phyloP scores from a whole-genome alignment of 139 green algal species.

The Pleodorina starrii region DNA sequence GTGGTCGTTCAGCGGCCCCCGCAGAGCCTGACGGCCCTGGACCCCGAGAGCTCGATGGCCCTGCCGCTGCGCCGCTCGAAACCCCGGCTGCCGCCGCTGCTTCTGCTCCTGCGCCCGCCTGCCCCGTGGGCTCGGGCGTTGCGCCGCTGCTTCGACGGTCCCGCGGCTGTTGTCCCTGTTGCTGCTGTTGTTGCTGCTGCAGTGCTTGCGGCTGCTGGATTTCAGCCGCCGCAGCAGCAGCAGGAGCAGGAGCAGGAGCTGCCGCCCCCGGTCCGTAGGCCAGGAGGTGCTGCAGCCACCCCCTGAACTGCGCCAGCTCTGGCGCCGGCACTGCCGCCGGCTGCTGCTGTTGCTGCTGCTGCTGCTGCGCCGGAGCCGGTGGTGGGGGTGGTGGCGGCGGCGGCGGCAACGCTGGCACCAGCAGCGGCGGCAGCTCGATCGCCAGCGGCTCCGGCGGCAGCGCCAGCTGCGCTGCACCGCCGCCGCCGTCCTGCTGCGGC shows the following conservation, averaged over 20 bases:
- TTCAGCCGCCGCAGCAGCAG: too few species aligned
- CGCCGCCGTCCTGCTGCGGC: background rate
- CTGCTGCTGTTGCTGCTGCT: conserved; percentile 1
- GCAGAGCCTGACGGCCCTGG: too few species aligned
- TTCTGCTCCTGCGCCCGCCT: background rate
- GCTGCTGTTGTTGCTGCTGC: background rate
- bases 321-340: background rate
- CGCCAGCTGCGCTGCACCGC: background rate
- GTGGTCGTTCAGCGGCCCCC: too few species aligned
- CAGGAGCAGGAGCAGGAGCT: too few species aligned
- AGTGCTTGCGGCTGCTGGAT: background rate
- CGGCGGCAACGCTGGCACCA: background rate
- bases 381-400: background rate
- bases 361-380: too few species aligned
- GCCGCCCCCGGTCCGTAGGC: too few species aligned
- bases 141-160: background rate
- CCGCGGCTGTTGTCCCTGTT: background rate
- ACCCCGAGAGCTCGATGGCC: too few species aligned
- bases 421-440: background rate
- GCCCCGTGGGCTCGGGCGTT: too few species aligned
- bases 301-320: background rate
- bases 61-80: too few species aligned
- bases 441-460: background rate
- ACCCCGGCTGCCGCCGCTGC: background rate
- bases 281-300: too few species aligned